Conservation (phyloP, 495 filamentous ascomycete species). For the Pyrenula aspistea region DNA sequence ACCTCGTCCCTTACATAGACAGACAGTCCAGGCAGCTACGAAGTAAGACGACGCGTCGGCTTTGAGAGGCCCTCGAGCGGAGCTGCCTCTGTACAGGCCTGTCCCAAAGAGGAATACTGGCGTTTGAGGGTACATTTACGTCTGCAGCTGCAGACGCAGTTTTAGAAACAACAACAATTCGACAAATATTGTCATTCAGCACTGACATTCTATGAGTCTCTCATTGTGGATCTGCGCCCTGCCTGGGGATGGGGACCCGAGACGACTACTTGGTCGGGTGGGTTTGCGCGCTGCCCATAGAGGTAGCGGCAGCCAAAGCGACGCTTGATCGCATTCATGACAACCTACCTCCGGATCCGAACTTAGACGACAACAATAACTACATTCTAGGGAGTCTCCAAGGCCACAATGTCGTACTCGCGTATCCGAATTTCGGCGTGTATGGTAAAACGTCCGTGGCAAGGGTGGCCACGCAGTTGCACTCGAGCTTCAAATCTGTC, state of each 20-base stretch:
- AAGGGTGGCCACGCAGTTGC: constrained; percentile 19
- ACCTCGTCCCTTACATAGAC: too few relatives aligned
- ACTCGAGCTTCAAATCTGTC: constrained; percentile 19
- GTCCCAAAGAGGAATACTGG: too few relatives aligned
- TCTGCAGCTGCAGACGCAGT: too few relatives aligned
- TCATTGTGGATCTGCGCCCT: constrained; percentile 6
- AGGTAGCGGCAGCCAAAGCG: constrained; percentile 18
- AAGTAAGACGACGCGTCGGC: too few relatives aligned
- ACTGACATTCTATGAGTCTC: constrained; percentile 4
- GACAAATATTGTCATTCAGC: too few relatives aligned
- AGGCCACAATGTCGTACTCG: constrained; percentile 29
- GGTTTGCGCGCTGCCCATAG: constrained; percentile 18
- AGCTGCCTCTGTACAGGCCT: too few relatives aligned
- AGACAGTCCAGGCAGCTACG: too few relatives aligned
- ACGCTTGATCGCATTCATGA: constrained; percentile 18
- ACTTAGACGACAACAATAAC: constrained; percentile 12
- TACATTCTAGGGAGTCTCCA: constrained; percentile 15
- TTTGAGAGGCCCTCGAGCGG: too few relatives aligned
- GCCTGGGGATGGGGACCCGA: too few relatives aligned
- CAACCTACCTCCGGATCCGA: constrained; percentile 10
- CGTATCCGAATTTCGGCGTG: constrained; percentile 11
- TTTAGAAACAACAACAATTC: too few relatives aligned
- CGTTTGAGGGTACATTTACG: too few relatives aligned
- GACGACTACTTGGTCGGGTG: constrained; percentile 20
- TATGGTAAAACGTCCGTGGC: constrained; percentile 20